Evolutionary conservation across 176 grass and related monocot genomes (phyloP).

Genomic region (Oryza glumipatula): DNA sequence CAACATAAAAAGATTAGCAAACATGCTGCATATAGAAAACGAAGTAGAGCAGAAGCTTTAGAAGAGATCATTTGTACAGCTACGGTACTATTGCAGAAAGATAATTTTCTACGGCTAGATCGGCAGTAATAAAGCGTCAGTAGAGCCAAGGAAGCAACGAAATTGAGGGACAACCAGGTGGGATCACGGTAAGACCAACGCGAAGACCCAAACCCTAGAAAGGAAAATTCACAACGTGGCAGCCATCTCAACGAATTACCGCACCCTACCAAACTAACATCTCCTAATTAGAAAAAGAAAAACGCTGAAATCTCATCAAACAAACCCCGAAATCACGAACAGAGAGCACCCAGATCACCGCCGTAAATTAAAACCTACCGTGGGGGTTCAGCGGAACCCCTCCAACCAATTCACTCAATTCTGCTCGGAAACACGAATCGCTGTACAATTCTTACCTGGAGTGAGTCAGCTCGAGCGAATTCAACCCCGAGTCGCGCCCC

Average conservation of each 20-base stretch:
- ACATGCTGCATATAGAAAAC: not conserved
- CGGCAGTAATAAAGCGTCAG: not conserved
- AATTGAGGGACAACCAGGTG: not conserved
- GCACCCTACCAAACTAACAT: not conserved
- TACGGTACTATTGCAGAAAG: not conserved
- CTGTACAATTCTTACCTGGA: not conserved
- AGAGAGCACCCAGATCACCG: conserved; percentile 35
- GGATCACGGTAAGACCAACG: conserved; percentile 2
- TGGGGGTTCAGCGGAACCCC: not conserved
- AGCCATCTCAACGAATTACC: conserved; percentile 5
- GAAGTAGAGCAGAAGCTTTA: not conserved
- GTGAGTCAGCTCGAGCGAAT: not conserved
- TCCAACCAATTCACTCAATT: not conserved
- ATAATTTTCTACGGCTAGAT: conserved; percentile 6
- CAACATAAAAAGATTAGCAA: not conserved
- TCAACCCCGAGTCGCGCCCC: not conserved
- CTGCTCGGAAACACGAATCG: not conserved
- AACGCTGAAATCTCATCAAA: not conserved
- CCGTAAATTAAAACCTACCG: not conserved
- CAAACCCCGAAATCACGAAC: not conserved
- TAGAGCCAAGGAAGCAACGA: not conserved
- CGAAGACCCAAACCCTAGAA: conserved; percentile 2
- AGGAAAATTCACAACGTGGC: not conserved
- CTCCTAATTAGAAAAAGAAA: not conserved
- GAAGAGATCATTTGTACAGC: not conserved